Evolutionary conservation across 768 basidiomycete species (phyloP).

Genomic region (Crucibulum laeve): DNA sequence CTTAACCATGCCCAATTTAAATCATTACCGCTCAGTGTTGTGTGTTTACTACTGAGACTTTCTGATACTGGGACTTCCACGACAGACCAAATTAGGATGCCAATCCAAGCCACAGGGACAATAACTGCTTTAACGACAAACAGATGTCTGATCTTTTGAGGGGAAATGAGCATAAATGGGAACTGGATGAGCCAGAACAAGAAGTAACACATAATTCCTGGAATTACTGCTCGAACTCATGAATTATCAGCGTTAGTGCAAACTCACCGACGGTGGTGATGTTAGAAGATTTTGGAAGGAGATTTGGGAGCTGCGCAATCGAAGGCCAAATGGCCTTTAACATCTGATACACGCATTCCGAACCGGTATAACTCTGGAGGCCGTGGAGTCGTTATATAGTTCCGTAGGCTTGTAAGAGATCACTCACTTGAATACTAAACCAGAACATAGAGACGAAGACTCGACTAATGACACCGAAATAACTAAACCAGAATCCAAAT

Average conservation of each 20-base stretch:
- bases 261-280: slow-evolving; percentile 59
- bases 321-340: slow-evolving; percentile 83
- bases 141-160: slow-evolving; percentile 71
- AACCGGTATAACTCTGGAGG: slow-evolving; percentile 56
- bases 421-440: slow-evolving; percentile 70
- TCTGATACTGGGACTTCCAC: slow-evolving; percentile 58
- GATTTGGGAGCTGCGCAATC: slow-evolving; percentile 58
- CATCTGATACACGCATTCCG: slow-evolving; percentile 80
- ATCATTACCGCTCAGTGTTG: slow-evolving; percentile 45
- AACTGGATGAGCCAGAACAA: slow-evolving; percentile 77
- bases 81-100: slow-evolving; percentile 79
- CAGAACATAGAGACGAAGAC: slow-evolving; percentile 78
- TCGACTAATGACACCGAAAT: slow-evolving; percentile 78
- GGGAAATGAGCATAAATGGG: slow-evolving; percentile 71
- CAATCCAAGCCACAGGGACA: slow-evolving; percentile 62
- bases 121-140: slow-evolving; percentile 67
- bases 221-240: neutral
- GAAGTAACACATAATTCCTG: slow-evolving; percentile 73
- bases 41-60: slow-evolving; percentile 52
- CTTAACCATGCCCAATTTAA: slow-evolving; percentile 78
- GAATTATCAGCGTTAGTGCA: neutral
- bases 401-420: neutral
- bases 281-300: slow-evolving; percentile 47
- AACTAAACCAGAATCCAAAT: slow-evolving; percentile 88
- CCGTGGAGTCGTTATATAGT: neutral